Evolutionary conservation across 2,329 filamentous ascomycete species (phyloP).

Genomic region (Fusarium begoniae): DNA sequence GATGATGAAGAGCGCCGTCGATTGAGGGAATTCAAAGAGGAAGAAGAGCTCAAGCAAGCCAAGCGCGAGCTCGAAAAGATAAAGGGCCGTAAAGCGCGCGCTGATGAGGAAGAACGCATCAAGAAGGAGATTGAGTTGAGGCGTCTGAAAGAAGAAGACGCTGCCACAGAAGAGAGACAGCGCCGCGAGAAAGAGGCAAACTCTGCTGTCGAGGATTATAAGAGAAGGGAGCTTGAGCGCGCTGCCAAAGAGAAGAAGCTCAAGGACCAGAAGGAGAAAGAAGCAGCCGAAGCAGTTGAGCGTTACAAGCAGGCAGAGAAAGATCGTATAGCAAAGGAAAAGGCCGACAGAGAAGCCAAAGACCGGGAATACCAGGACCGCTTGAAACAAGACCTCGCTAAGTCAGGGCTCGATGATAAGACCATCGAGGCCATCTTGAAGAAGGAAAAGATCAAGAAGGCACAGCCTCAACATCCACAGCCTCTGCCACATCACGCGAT

Average conservation of each 20-base stretch:
- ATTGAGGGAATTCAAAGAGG: slow-evolving; percentile 50
- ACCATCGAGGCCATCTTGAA: slow-evolving; percentile 68
- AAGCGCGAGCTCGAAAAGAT: slow-evolving; percentile 60
- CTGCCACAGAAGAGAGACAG: slow-evolving; percentile 43
- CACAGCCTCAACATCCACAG: slow-evolving; percentile 7
- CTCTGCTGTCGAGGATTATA: slow-evolving; percentile 62
- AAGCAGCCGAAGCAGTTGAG: slow-evolving; percentile 60
- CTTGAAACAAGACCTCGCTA: slow-evolving; percentile 66
- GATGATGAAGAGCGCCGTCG: slow-evolving; percentile 49
- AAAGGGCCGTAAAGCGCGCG: slow-evolving; percentile 55
- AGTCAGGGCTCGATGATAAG: slow-evolving; percentile 67
- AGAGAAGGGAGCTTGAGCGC: slow-evolving; percentile 56
- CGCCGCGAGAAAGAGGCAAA: slow-evolving; percentile 58
- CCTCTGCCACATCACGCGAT: slow-evolving; percentile 13
- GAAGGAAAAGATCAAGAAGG: slow-evolving; percentile 60
- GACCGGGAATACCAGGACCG: slow-evolving; percentile 61
- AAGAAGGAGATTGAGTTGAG: slow-evolving; percentile 61
- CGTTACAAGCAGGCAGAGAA: slow-evolving; percentile 60
- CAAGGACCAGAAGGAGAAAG: slow-evolving; percentile 59
- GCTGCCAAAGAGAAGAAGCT: slow-evolving; percentile 57
- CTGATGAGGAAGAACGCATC: slow-evolving; percentile 61
- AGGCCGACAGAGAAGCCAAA: slow-evolving; percentile 55
- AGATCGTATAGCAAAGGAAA: slow-evolving; percentile 55
- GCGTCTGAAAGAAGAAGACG: slow-evolving; percentile 59
- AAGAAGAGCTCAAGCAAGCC: slow-evolving; percentile 60